Evolutionary conservation across 2,329 filamentous ascomycete species (phyloP), one percentile per base, ranked within the genome.

Genomic region (Tolypocladium tundrense): DNA sequence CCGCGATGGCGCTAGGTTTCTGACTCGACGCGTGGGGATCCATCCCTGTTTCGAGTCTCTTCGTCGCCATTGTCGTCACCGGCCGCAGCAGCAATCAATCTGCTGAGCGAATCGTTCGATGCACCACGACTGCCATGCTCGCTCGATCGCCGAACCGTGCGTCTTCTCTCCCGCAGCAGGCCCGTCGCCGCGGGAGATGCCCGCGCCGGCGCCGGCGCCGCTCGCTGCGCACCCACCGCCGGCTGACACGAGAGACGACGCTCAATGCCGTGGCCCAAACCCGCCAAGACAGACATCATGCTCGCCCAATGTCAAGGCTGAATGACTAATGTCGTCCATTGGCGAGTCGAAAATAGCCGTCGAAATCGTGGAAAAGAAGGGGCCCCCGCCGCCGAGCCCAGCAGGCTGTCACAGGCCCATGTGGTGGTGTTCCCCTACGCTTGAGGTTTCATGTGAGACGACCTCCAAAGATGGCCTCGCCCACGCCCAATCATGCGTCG

Each of bases 371-470:
- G 31, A 7, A n/a, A 42, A 21, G 40, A 16, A 21, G 40, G 27
- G 16, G 53, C 39, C 19, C 13, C 19, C 27, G 9, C 39, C 39
- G 39, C n/a, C 33, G 11, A 7, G 21, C 31, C 48, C 48, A 45
- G 24, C 19, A 6, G 40, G 48, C 40, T 52, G 55, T 57, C 51
- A 27, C 55, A 53, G 50, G 35, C 11, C 14, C 50, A 11, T n/a
- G 16, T 42, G 41, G 37, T 41, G 45, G 55, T 21, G 24, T 27
- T 16, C 31, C 52, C 53, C 42, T 55, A 54, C 53, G 58, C 53
- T 39, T 56, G 60, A 56, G 53, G 60, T 61, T 61, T 59, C 58
- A 58, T 56, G 55, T 55, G 37, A 55, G 52, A 59, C 57, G 27
- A 35, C 13, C 27, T 27, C 16, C 7, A 33, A n/a, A 10, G 43